Evolutionary conservation across 108 stramenopile species (phyloP), one percentile per base, ranked within the genome.

Genomic region (Epipyxis sp.): DNA sequence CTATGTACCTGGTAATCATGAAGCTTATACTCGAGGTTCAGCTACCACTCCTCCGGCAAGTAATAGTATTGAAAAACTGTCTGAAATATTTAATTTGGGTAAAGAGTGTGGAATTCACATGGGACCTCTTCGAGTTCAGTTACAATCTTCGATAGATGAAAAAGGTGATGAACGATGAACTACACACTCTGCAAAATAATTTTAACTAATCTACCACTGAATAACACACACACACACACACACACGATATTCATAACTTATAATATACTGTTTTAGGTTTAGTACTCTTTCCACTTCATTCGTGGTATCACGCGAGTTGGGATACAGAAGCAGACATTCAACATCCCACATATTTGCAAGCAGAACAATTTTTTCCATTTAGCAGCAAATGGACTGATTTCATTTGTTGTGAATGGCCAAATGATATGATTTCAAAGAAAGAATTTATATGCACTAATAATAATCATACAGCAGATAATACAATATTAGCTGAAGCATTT

Each of bases 261-360:
- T n/a, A n/a, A n/a, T n/a, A n/a, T n/a, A n/a, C n/a, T n/a, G n/a
- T n/a, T n/a, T n/a, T n/a, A n/a, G n/a, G n/a, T 50, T 20, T 50
- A 13, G 46, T 39, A 20, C 34, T 79, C 27, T 41, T 59, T 29
- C 78, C 78, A 25, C 42, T 79, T 42, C 37, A 25, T 1, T 1
- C 68, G 1, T 79, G 86, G 86, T 85, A 85, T 45, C 86, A 86
- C 78, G 44, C 82, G 16, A 77, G 79, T 0, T 85, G 79, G 81
- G 86, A 86, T 45, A 59, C 1, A 1, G 86, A 86, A 40, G 84
- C 86, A 2, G 74, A 83, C 39, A 46, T 85, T 0, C 81, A 79
- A 1, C 0, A 76, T 39, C 44, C 79, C 61, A 79, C 82, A 16
- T 20, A 34, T 61, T 50, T 29, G 65, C 42, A 16, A 10, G 34